These are phyloP conservation scores for Saccharomyces pastorianus DNA, from an alignment of 1,139 yeast genomes.

Conservation along the genomic window DNA sequence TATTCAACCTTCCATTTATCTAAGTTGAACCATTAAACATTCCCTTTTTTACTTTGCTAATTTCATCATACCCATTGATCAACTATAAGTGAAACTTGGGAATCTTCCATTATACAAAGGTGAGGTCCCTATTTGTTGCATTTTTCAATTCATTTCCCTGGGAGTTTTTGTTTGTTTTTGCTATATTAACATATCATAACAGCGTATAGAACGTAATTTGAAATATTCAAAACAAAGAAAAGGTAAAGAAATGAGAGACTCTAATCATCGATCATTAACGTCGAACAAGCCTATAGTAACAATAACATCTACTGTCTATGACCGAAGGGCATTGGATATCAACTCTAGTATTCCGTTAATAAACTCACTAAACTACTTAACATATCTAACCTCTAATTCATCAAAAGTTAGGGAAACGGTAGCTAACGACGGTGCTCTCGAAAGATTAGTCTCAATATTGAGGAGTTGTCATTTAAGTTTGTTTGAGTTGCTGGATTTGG, in stretches of 20 bases:
- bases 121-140: background rate
- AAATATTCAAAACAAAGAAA: background rate
- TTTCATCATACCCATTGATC: background rate
- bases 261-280: conserved; percentile 71
- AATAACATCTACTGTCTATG: conserved; percentile 81
- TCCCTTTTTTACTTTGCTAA: background rate
- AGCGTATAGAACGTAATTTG: background rate
- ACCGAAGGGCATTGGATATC: conserved; percentile 85
- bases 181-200: background rate
- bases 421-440: conserved; percentile 85
- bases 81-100: background rate
- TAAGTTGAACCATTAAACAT: background rate
- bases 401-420: conserved; percentile 87
- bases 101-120: background rate
- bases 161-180: background rate
- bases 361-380: conserved; percentile 81
- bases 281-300: conserved; percentile 85
- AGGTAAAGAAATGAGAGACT: conserved; percentile 61
- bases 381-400: conserved; percentile 77
- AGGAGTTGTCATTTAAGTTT: conserved; percentile 58
- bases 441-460: conserved; percentile 74
- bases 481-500: conserved; percentile 17
- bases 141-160: background rate
- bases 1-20: background rate
- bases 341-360: conserved; percentile 86